A percentile compares a stretch with the other conserved stretches of the same genome.
These are phyloP conservation scores for Tylopilus intermedius DNA, from an alignment of 768 basidiomycete species.

Conservation along the genomic window DNA sequence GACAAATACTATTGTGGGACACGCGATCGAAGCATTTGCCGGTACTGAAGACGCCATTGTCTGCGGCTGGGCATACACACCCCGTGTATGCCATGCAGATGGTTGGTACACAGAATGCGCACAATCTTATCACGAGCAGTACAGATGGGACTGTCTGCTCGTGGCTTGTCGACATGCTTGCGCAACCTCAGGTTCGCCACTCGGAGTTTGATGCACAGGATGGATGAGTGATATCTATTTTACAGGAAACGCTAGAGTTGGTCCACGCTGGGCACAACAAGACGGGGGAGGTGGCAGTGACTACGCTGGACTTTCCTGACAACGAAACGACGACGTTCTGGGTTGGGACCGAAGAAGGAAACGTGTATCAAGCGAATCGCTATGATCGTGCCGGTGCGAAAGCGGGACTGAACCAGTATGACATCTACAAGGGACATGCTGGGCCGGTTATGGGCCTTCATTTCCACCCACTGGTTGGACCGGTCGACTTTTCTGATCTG, in stretches of 20 bases:
- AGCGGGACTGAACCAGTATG: constrained; percentile 89
- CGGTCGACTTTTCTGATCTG: constrained; percentile 92
- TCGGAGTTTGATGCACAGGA: background rate
- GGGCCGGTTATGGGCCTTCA: constrained; percentile 93
- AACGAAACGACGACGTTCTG: constrained; percentile 97
- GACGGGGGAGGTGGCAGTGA: constrained; percentile 94
- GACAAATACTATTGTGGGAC: constrained; percentile 97
- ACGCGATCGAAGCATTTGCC: constrained; percentile 95
- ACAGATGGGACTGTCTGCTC: constrained; percentile 97
- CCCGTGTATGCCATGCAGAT: constrained; percentile 98
- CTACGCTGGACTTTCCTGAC: constrained; percentile 88
- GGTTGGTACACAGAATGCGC: constrained; percentile 98
- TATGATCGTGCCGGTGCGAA: constrained; percentile 97
- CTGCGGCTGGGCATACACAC: constrained; percentile 95
- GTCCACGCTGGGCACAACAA: constrained; percentile 89
- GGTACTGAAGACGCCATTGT: constrained; percentile 92
- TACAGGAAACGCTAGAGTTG: constrained; percentile 89
- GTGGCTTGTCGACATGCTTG: constrained; percentile 98
- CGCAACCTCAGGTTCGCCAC: constrained; percentile 79
- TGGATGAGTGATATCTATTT: constrained; percentile 1
- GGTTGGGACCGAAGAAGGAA: constrained; percentile 98
- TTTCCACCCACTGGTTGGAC: constrained; percentile 89
- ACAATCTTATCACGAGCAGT: constrained; percentile 93
- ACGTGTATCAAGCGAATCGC: constrained; percentile 92
- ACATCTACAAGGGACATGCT: constrained; percentile 88